Percentiles rank a stretch among this genome's conserved stretches.
These are phyloP conservation scores for Gelatoporia subvermispora DNA, from an alignment of 768 basidiomycete genomes.

Conservation along the genomic window DNA sequence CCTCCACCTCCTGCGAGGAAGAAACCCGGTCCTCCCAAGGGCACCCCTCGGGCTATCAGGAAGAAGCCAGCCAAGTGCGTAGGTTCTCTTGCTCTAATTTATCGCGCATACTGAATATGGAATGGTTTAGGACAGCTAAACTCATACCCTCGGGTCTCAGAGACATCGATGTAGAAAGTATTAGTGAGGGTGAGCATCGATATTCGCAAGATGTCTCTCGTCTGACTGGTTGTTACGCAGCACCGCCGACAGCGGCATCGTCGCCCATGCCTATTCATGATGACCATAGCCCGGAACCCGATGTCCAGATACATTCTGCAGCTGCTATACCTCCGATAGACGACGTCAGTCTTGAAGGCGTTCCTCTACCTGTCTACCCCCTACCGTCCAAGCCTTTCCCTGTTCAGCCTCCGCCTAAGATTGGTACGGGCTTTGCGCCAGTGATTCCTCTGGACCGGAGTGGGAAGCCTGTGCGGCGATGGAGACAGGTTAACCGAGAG, in stretches of 20 bases:
- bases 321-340: constrained; percentile 21
- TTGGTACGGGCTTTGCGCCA: constrained; percentile 69
- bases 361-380: constrained; percentile 68
- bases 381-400: constrained; percentile 81
- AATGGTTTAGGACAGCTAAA: constrained; percentile 12
- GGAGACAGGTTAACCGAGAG: constrained; percentile 72
- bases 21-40: constrained; percentile 21
- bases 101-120: constrained; percentile 2
- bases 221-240: constrained; percentile 27
- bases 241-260: constrained; percentile 66
- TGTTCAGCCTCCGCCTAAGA: constrained; percentile 73
- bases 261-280: constrained; percentile 52
- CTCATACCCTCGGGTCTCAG: constrained; percentile 16
- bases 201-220: neutral
- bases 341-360: constrained; percentile 50
- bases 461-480: constrained; percentile 58
- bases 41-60: constrained; percentile 21
- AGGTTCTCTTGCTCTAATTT: constrained; percentile 5
- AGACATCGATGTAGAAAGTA: constrained; percentile 45
- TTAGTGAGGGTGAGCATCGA: constrained; percentile 50
- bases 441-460: constrained; percentile 61
- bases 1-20: constrained; percentile 12
- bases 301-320: constrained; percentile 11
- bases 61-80: constrained; percentile 28
- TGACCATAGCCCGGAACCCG: constrained; percentile 30